Base-by-base conservation (phyloP, 192 early-diverging fungal species). In the Coemansia sp. region DNA sequence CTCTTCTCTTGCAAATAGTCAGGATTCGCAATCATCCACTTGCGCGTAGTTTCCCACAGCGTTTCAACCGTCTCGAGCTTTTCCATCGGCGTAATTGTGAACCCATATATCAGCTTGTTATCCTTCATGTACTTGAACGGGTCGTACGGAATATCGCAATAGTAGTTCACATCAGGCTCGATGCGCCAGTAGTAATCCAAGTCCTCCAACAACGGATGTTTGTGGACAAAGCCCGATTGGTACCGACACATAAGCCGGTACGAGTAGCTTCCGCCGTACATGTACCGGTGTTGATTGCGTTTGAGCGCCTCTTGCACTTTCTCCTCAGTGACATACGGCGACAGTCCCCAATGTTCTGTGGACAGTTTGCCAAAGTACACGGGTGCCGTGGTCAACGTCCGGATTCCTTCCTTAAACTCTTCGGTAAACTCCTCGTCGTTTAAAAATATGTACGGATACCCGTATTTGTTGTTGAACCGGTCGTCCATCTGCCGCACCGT, bases 361-460 rank as follows among this genome's bases (percentile, higher is more conserved):
- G 70, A 53, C 59, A 83, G 58, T 21, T 66, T 39, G 19, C 75
- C 81, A 45, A 68, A 83, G 57, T 65, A 66, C 27, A 78, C 59
- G 54, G 73, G 68, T 53, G 66, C 69, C 25, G 69, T 83, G 32
- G 76, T 70, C 45, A 74, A 64, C 41, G 69, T 39, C 14, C 54
- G 35, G 10, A 86, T 79, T 5, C 81, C 81, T 25, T 70, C 67
- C 37, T 80, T 80, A 78, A 93, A 93, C 69, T 88, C 78, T 27
- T 86, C 79, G 12, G 88, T 84, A 56, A 92, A 92, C 6, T 84
- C 84, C 41, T 83, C 75, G 63, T 92, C 85, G 76, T 92, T 93
- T 47, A 93, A 69, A 62, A 92, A 87, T 27, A 93, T 86, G 69
- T 92, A 93, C 10, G 89, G 91, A 67, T 93, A 93, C 47, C 85